A percentile compares a stretch with the other conserved stretches of the same genome.
phyloP scores from a whole-genome alignment of 306 rosid genomes.

The Cicer cuneatum region DNA sequence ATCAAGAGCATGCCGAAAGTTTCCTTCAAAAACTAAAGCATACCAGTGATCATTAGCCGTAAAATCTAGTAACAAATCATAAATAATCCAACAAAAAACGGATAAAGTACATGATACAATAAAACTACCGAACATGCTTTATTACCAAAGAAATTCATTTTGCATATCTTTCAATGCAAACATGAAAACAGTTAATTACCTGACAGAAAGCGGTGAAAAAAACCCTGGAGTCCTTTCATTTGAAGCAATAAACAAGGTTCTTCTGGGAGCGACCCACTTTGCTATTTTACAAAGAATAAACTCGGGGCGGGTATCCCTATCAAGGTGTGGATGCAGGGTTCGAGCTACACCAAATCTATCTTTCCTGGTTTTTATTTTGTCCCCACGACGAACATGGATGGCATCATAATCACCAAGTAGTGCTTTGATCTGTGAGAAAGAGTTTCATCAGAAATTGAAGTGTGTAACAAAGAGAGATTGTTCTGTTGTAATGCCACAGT shows the following conservation, averaged over 20 bases:
- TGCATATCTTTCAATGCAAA: background rate
- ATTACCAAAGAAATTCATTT: background rate
- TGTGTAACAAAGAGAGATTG: constrained; percentile 23
- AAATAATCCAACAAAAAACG: constrained; percentile 19
- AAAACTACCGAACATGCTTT: constrained; percentile 19
- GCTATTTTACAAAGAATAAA: constrained; percentile 75
- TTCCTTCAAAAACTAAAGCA: constrained; percentile 8
- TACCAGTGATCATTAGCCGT: constrained; percentile 16
- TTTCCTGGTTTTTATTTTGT: constrained; percentile 87
- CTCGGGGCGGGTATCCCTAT: constrained; percentile 88
- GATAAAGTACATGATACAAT: background rate
- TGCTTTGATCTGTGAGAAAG: constrained; percentile 41
- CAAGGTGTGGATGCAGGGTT: constrained; percentile 89
- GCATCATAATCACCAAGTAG: constrained; percentile 61
- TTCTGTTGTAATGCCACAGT: constrained; percentile 9
- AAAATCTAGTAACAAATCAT: constrained; percentile 11
- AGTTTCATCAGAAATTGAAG: constrained; percentile 20
- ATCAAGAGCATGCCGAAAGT: constrained; percentile 29
- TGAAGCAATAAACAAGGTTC: constrained; percentile 88
- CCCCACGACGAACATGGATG: constrained; percentile 98
- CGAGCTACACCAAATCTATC: constrained; percentile 83
- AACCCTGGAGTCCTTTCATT: constrained; percentile 91
- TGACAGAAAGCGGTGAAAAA: constrained; percentile 81
- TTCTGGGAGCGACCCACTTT: constrained; percentile 89
- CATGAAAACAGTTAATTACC: constrained; percentile 55